A percentile compares a stretch with the other conserved stretches of the same genome.
Conservation (phyloP, 129 eudicot genomes). For the Logfia minima region DNA sequence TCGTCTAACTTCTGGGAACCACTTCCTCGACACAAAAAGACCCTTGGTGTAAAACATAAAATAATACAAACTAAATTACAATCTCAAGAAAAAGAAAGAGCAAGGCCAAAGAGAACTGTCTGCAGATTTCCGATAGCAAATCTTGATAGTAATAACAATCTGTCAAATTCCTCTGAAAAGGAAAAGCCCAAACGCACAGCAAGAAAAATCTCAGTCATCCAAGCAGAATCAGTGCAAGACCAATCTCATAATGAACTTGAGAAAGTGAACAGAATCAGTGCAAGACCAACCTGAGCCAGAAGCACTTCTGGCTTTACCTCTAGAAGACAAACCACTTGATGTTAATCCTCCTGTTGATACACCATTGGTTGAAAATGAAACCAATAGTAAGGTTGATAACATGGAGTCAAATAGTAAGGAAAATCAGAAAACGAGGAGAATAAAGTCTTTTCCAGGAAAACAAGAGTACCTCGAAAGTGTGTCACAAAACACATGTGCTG, state of each 20-base stretch:
- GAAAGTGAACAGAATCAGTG: slow-evolving; percentile 39
- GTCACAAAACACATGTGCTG: slow-evolving; percentile 52
- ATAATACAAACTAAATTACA: slow-evolving; percentile 42
- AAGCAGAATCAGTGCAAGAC: slow-evolving; percentile 54
- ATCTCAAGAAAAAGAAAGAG: slow-evolving; percentile 41
- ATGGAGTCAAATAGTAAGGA: slow-evolving; percentile 54
- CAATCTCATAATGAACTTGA: slow-evolving; percentile 74
- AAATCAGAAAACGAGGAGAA: slow-evolving; percentile 64
- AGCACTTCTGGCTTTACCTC: slow-evolving; percentile 33
- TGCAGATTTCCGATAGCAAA: slow-evolving; percentile 46
- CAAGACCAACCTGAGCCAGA: slow-evolving; percentile 28
- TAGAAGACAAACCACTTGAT: slow-evolving; percentile 47
- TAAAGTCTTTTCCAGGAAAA: slow-evolving; percentile 63
- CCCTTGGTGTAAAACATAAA: slow-evolving; percentile 38
- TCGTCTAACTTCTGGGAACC: slow-evolving; percentile 65
- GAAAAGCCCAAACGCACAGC: slow-evolving; percentile 64
- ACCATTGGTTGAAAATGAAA: slow-evolving; percentile 27
- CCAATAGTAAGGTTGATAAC: slow-evolving; percentile 39
- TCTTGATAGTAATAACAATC: slow-evolving; percentile 29
- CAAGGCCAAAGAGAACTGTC: slow-evolving; percentile 51
- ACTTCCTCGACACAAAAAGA: slow-evolving; percentile 50
- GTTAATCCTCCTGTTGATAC: slow-evolving; percentile 39
- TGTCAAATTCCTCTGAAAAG: slow-evolving; percentile 38
- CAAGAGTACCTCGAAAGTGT: slow-evolving; percentile 58
- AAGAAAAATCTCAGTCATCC: slow-evolving; percentile 55